Base-by-base conservation (phyloP, 1,139 yeast species). In the Blastobotrys aristatus region DNA sequence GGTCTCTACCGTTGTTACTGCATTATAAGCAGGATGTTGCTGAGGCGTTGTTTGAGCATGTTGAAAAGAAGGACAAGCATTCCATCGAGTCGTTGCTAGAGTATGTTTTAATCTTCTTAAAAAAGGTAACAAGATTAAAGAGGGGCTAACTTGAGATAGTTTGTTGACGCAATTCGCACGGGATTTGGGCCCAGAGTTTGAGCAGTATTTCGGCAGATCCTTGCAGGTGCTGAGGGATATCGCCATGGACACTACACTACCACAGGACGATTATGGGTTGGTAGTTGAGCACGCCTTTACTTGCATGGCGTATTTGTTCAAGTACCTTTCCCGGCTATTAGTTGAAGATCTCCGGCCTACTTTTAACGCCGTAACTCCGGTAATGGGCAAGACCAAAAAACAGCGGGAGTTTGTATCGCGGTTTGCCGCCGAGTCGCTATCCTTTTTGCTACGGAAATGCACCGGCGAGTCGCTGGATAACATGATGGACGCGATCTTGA, bases 131-230 rank as follows among this genome's bases (percentile, higher is more conserved):
- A 4, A 34, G 8, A 34, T 5, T 2, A 17, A 34, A 14, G 21
- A 35, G 36, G 30, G 22, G 22, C 38, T 41, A 34, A 37, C 41
- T 2, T 4, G 5, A 18, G 17, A 7, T 40, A 63, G 67, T 61
- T 70, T 89, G 42, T 65, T 88, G 37, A 77, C 95, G 0, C 95
- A 89, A 62, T 84, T 94, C 58, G 82, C 90, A 40, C 97, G 88
- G 59, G 98, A 92, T 69, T 70, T 92, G 54, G 97, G 97, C 4
- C 84, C 92, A 1, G 98, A 92, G 58, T 92, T 89, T 60, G 75
- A 88, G 71, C 77, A 78, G 2, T 88, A 72, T 59, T 89, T 87
- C 59, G 68, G 71, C 1, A 62, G 67, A 26, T 68, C 88, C 0
- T 67, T 92, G 43, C 57, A 64, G 1, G 59, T 77, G 27, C 36